phyloP scores from a whole-genome alignment of 108 stramenopile genomes.

The Aurantiochytrium sp. region DNA sequence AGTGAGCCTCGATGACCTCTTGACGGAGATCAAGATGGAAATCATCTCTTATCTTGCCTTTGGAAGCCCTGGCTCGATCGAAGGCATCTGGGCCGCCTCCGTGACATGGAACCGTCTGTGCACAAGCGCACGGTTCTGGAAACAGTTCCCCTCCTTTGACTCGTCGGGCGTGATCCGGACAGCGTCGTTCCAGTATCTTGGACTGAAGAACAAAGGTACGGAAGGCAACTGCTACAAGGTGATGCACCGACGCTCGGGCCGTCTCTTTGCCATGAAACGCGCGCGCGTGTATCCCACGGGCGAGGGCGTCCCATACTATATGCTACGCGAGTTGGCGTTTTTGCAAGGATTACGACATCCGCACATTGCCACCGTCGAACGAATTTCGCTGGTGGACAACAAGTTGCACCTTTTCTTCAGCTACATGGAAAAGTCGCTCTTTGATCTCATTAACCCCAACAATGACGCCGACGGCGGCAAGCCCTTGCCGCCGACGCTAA shows the following conservation, averaged over 20 bases:
- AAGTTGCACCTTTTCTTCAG: conserved; percentile 84
- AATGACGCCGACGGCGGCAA: conserved; percentile 58
- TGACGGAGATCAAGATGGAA: not conserved
- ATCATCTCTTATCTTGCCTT: not conserved
- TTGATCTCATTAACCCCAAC: conserved; percentile 67
- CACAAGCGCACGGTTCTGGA: not conserved
- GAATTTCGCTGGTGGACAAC: conserved; percentile 9
- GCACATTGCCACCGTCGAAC: conserved; percentile 64
- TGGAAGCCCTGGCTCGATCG: not conserved
- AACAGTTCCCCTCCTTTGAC: not conserved
- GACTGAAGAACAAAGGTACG: conserved; percentile 56
- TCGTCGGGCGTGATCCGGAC: not conserved
- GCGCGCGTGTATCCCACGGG: conserved; percentile 74
- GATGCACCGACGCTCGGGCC: conserved; percentile 39
- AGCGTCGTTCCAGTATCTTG: not conserved
- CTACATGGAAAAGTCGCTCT: conserved; percentile 77
- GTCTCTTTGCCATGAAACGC: conserved; percentile 77
- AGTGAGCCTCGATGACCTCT: not conserved
- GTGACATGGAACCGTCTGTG: not conserved
- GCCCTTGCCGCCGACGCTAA: not conserved
- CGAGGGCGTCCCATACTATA: conserved; percentile 77
- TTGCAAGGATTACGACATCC: conserved; percentile 84
- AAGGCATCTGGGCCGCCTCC: not conserved
- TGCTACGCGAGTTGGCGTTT: conserved; percentile 80
- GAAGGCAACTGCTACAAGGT: conserved; percentile 89